Evolutionary conservation across 306 rosid species (phyloP).

Genomic region (Canavalia ensiformis): DNA sequence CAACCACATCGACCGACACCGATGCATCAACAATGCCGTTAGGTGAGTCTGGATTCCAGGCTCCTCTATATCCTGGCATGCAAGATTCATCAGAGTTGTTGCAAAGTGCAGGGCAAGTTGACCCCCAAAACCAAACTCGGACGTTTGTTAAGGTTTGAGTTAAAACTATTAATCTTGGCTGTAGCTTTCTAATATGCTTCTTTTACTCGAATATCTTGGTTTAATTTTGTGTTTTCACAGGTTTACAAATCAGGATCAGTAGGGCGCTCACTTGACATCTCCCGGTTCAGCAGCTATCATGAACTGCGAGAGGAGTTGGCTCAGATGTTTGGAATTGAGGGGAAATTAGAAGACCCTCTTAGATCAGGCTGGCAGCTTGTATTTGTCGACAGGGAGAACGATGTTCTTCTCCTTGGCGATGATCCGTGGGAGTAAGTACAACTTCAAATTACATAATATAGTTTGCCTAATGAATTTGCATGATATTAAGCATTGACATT

Average conservation of each 20-base stretch:
- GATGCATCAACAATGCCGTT: slow-evolving; percentile 70
- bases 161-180: slow-evolving; percentile 10
- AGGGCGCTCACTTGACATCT: slow-evolving; percentile 92
- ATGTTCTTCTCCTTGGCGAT: slow-evolving; percentile 96
- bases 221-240: slow-evolving; percentile 58
- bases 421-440: slow-evolving; percentile 95
- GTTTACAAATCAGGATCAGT: slow-evolving; percentile 87
- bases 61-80: slow-evolving; percentile 66
- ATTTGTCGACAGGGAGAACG: slow-evolving; percentile 97
- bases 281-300: slow-evolving; percentile 91
- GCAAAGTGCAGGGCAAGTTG: slow-evolving; percentile 73
- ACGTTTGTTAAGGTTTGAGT: slow-evolving; percentile 80
- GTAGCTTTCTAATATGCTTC: slow-evolving; percentile 26
- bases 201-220: slow-evolving; percentile 28
- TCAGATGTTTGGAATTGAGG: slow-evolving; percentile 94
- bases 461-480: not conserved
- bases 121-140: slow-evolving; percentile 65
- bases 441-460: slow-evolving; percentile 17
- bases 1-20: slow-evolving; percentile 62
- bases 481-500: slow-evolving; percentile 5
- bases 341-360: slow-evolving; percentile 88
- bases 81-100: slow-evolving; percentile 78
- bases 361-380: slow-evolving; percentile 99
- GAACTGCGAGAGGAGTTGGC: slow-evolving; percentile 93
- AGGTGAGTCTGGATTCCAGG: slow-evolving; percentile 77